Evolutionary conservation across 164 flowering plant species (phyloP), one percentile per base, ranked within the genome.

Genomic region (Stephania cephalantha): DNA sequence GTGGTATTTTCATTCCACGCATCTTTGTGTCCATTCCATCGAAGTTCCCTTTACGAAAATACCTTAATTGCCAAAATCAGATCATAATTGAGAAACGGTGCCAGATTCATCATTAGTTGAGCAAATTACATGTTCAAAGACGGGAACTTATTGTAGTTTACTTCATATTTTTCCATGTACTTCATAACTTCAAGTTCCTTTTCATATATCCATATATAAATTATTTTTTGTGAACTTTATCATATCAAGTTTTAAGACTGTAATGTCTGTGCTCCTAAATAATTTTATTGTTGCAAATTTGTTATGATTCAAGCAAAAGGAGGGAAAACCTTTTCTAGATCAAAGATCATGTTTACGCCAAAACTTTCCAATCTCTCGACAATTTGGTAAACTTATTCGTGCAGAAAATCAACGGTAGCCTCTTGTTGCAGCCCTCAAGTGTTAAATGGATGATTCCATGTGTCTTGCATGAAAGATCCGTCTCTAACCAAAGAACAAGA

Each of bases 1-100:
- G 46, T 52, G 73, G 31, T 73, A 68, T 55, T n/a, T 25, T 77
- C 73, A 7, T 77, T 72, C 66, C 65, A 68, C 52, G 58, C 46
- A 31, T 72, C 68, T 55, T 29, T 48, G 58, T 53, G 52, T 53
- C n/a, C 44, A 35, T 46, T 73, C 70, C 22, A 22, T 15, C 7
- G 63, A 58, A 42, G 72, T 45, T 17, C 25, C 25, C 68, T 67
- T 72, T 50, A 20, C 44, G 20, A 7, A 68, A 67, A 58, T 66
- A 52, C 74, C 46, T 76, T 71, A 70, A 71, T 65, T 76, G 50
- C 66, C 50, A 10, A 50, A 35, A 31, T 17, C 48, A 65, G 22
- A 31, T 6, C 17, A 18, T 52, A 30, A 52, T 50, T 53, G 48
- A 75, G 72, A 68, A 69, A n/a, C 66, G 52, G 6, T 67, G 18